Base-by-base conservation (phyloP, 2,329 filamentous ascomycete species). In the Diaporthe australafricana region DNA sequence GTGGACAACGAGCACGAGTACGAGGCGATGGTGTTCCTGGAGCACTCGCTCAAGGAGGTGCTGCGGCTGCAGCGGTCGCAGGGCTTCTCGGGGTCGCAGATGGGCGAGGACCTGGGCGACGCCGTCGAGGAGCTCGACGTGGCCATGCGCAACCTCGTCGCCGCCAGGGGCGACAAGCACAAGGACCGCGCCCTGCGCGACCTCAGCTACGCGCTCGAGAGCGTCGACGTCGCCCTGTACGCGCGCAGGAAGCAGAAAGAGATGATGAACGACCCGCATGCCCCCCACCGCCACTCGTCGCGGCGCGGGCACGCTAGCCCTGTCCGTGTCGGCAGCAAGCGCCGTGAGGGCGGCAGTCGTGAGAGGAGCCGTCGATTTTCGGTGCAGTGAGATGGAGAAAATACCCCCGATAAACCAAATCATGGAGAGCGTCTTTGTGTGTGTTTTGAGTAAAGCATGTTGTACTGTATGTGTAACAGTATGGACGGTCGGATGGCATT, bases 111-210 rank as follows among this genome's bases (percentile, higher is more conserved):
- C 50, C 69, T 71, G 14, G 69, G 69, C 48, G 69, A 67, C 60
- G 69, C 69, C 2, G 69, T 71, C 27, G 69, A 71, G 32, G 69
- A 71, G 22, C 69, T 71, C n/a, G 69, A 71, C 60, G 30, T 40
- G 22, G 50, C 69, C 5, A 71, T 67, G 69, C 52, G 30, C 12
- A 25, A 12, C 30, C 69, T 71, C n/a, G 38, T 71, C 57, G 48
- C 48, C n/a, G 60, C 69, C 69, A n/a, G n/a, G 50, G 55, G 16
- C 14, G 69, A 67, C 48, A 71, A 50, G 60, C 38, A 67, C n/a
- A 71, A 56, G 50, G 55, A 60, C 60, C 55, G 55, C 32, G 60
- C 69, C n/a, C 30, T 71, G 60, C 56, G 30, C 38, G 50, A 48
- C 14, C 69, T 71, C 40, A 71, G 60, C 60, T 47, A 42, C 32